Evolutionary conservation across 768 basidiomycete genomes (phyloP), one percentile per base, ranked within the genome.

Genomic region (Gloeophyllum trabeum): DNA sequence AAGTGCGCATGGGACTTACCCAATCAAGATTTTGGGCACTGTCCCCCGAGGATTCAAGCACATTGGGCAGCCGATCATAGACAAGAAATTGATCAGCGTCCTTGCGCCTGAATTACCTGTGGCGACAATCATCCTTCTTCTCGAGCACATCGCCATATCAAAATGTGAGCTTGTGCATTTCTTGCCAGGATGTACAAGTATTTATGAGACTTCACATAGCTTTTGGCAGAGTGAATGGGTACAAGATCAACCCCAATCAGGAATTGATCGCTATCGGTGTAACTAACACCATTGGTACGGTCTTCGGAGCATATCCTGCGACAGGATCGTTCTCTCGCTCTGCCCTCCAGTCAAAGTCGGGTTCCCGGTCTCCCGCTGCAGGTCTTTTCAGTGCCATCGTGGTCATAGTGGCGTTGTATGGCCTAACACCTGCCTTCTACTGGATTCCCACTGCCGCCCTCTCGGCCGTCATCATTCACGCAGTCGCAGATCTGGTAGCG

Each of bases 281-380:
- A 14, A 86, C 91, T 14, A 94, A 94, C 60, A 87, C 87, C 1
- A 55, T 96, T 48, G 94, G 94, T 3, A 83, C 88, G 13, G 67
- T 87, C 50, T 97, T 99, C 60, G 74, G 63, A 41, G 94, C 92
- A 0, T 98, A 96, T 59, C 93, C 96, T 6, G 89, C 94, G 0
- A 99, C 96, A 10, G 96, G 96, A 2, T 97, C 93, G 1, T 99
- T 99, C 74, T 96, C 93, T 30, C 86, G 96, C n/a, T 87, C 92
- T 3, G 96, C 96, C 2, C 68, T 99, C 55, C 91, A 96, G 62
- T 79, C 87, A 22, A 97, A 94, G 61, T 93, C 89, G 0, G 96
- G 96, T 39, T 94, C 97, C n/a, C 78, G 94, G 41, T 98, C 96
- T 2, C 96, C 96, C 5, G 70, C 81, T 6, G 91, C 87, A 7